Percentiles rank a stretch among this genome's conserved stretches.
phyloP scores from a whole-genome alignment of 768 basidiomycete genomes.

The Boletus subparvulus region DNA sequence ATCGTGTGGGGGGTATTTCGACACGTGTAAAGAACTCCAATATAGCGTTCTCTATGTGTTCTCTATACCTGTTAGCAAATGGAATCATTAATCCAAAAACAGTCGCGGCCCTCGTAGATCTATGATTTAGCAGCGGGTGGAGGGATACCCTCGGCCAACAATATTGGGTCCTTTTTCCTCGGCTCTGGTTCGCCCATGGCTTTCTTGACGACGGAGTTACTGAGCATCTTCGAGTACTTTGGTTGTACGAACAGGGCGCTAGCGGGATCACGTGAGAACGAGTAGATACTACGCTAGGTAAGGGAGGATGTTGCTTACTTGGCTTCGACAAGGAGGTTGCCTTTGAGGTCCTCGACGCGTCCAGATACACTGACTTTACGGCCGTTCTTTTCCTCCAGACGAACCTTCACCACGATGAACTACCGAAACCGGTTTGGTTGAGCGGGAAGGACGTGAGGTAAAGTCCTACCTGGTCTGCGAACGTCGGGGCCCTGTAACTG shows the following conservation, averaged over 20 bases:
- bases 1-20: slow-evolving; percentile 6
- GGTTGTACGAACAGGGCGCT: slow-evolving; percentile 89
- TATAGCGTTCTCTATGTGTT: background rate
- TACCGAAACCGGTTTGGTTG: slow-evolving; percentile 30
- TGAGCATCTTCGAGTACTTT: slow-evolving; percentile 77
- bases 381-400: slow-evolving; percentile 64
- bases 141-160: slow-evolving; percentile 28
- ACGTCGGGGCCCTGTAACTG: slow-evolving; percentile 84
- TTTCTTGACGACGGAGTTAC: slow-evolving; percentile 55
- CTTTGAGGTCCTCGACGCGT: slow-evolving; percentile 76
- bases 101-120: background rate
- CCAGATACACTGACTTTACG: slow-evolving; percentile 76
- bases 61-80: background rate
- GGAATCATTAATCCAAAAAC: background rate
- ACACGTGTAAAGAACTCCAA: background rate
- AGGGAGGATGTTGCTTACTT: slow-evolving; percentile 47
- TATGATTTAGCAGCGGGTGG: slow-evolving; percentile 30
- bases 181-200: slow-evolving; percentile 61
- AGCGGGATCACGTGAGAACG: background rate
- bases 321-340: slow-evolving; percentile 80
- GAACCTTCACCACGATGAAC: slow-evolving; percentile 82
- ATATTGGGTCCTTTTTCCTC: slow-evolving; percentile 19
- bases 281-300: background rate
- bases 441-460: background rate
- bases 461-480: slow-evolving; percentile 72